These are phyloP conservation scores for Keithomyces neogunnii DNA, from an alignment of 2,329 filamentous ascomycete genomes.

Conservation along the genomic window DNA sequence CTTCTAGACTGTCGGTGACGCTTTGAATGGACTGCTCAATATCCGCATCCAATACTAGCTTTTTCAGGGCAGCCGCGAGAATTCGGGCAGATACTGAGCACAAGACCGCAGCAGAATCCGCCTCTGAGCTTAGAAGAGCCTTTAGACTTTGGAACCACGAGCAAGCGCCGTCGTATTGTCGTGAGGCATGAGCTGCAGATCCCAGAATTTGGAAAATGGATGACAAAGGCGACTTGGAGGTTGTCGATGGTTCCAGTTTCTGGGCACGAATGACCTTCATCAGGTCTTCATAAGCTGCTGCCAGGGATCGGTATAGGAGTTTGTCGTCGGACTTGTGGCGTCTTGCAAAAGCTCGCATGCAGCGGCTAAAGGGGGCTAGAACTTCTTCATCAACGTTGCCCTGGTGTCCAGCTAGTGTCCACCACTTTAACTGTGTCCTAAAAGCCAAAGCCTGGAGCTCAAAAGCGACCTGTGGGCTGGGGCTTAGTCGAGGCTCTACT, in stretches of 20 bases:
- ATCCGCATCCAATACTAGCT: slow-evolving; percentile 23
- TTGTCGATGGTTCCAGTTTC: slow-evolving; percentile 22
- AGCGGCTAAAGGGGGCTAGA: slow-evolving; percentile 55
- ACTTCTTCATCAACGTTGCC: slow-evolving; percentile 56
- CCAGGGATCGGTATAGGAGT: slow-evolving; percentile 28
- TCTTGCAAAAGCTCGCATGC: slow-evolving; percentile 51
- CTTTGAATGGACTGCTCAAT: slow-evolving; percentile 35
- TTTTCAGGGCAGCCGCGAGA: slow-evolving; percentile 44
- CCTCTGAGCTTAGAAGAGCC: slow-evolving; percentile 23
- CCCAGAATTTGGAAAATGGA: slow-evolving; percentile 46
- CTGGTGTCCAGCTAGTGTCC: slow-evolving; percentile 52
- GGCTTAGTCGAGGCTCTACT: slow-evolving; percentile 42
- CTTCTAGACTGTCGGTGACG: slow-evolving; percentile 47
- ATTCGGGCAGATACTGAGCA: slow-evolving; percentile 47
- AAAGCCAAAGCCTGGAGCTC: slow-evolving; percentile 58
- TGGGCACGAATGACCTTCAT: slow-evolving; percentile 24
- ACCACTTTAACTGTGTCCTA: slow-evolving; percentile 53
- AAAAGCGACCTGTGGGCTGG: slow-evolving; percentile 49
- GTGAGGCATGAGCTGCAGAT: slow-evolving; percentile 36
- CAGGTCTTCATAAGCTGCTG: slow-evolving; percentile 22
- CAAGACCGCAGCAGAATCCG: slow-evolving; percentile 39
- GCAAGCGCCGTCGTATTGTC: slow-evolving; percentile 40
- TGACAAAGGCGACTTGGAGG: slow-evolving; percentile 35
- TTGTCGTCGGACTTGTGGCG: slow-evolving; percentile 33
- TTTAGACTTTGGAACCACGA: slow-evolving; percentile 45